A percentile compares a stretch with the other conserved stretches of the same genome.
phyloP scores from a whole-genome alignment of 306 rosid genomes.

The Cicer cuneatum region DNA sequence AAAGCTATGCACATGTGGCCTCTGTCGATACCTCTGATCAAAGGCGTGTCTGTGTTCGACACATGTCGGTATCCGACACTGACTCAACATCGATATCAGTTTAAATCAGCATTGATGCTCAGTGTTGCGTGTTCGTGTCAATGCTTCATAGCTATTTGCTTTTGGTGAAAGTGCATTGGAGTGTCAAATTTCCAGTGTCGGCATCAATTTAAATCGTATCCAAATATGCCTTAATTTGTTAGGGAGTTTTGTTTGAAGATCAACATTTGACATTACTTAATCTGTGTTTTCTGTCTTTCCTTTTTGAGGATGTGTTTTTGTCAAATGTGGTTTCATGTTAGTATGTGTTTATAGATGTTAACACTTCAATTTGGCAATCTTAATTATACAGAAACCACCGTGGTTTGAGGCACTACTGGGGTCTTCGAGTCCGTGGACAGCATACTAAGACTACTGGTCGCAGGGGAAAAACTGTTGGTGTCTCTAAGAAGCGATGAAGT shows the following conservation, averaged over 20 bases:
- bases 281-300: background rate
- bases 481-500: conserved; percentile 43
- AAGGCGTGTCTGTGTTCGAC: no score
- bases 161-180: background rate
- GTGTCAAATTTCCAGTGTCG: background rate
- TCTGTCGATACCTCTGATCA: no score
- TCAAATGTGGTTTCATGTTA: background rate
- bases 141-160: background rate
- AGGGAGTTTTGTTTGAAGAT: background rate
- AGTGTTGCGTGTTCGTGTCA: no score
- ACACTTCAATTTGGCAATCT: background rate
- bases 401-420: conserved; percentile 95
- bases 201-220: background rate
- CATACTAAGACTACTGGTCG: conserved; percentile 77
- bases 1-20: background rate
- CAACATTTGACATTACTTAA: background rate
- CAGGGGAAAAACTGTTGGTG: conserved; percentile 33
- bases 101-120: no score
- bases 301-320: background rate
- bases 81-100: no score
- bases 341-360: background rate
- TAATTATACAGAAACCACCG: conserved; percentile 77
- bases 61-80: no score
- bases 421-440: conserved; percentile 95
- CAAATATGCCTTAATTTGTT: no score